A percentile compares a stretch with the other conserved stretches of the same genome.
phyloP scores from a whole-genome alignment of 441 rosid species.

The Gossypium armourianum region DNA sequence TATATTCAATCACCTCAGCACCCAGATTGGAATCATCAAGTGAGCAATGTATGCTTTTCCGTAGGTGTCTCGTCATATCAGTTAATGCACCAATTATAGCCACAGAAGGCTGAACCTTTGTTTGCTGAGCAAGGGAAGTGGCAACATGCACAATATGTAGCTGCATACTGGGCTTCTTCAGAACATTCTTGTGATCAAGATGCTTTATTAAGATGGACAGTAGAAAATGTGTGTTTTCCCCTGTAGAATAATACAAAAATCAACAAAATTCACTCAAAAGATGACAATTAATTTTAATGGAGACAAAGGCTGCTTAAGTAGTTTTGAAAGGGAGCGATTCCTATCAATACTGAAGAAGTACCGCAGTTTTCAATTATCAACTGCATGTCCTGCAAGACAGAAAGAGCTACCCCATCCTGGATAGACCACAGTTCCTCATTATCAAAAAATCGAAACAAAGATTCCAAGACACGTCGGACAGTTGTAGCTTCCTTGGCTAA shows the following conservation, averaged over 20 bases:
- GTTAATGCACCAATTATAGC: conserved; percentile 65
- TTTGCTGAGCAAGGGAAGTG: conserved; percentile 39
- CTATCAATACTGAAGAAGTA: conserved; percentile 8
- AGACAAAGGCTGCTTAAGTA: conserved; percentile 4
- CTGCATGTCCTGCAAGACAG: conserved; percentile 45
- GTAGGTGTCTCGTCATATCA: conserved; percentile 69
- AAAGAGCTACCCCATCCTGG: conserved; percentile 45
- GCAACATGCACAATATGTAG: conserved; percentile 41
- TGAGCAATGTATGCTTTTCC: conserved; percentile 57
- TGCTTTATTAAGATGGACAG: conserved; percentile 48
- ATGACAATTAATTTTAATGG: not conserved
- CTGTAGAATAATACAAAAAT: conserved; percentile 21
- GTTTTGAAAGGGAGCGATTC: conserved; percentile 7
- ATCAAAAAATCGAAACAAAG: conserved; percentile 50
- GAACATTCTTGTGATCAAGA: conserved; percentile 50
- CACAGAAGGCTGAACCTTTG: conserved; percentile 48
- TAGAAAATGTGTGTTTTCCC: conserved; percentile 42
- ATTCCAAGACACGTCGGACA: conserved; percentile 49
- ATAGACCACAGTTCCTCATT: conserved; percentile 44
- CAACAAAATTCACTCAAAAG: conserved; percentile 7
- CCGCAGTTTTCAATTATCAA: conserved; percentile 48
- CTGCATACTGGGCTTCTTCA: conserved; percentile 47
- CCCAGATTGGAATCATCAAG: conserved; percentile 52
- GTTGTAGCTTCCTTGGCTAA: conserved; percentile 58
- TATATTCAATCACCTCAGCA: conserved; percentile 54